Evolutionary conservation across 352 stramenopile species (phyloP), one percentile per base, ranked within the genome.

Genomic region (Phytophthora pistaciae): DNA sequence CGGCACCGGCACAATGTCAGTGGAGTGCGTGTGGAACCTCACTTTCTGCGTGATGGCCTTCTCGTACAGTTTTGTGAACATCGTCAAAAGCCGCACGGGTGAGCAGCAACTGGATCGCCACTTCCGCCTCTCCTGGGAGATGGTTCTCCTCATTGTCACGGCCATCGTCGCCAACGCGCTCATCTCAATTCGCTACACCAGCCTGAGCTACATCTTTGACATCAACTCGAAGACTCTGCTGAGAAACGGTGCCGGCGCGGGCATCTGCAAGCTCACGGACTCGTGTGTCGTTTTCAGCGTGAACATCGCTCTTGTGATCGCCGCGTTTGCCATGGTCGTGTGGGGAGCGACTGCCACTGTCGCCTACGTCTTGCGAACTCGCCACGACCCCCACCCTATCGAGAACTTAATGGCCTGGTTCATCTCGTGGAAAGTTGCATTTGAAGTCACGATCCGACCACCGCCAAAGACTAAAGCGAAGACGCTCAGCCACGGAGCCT

Each of bases 31-130:
- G n/a, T 77, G 70, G 72, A 81, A 81, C 62, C 70, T 81, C 31
- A 81, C 74, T 0, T 81, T 78, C 62, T 81, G 74, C 16, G 70
- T 81, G 48, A 75, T 75, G 66, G 71, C 71, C 10, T 78, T 78
- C 50, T 75, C 71, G 31, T 75, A 78, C 53, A 75, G 66, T 66
- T 78, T 78, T 65, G 71, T 78, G 27, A 78, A 78, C 48, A 72
- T 80, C 38, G 64, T 77, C 2, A 74, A 77, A 52, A 73, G 68
- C 52, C 64, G 73, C 2, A 75, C 73, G 18, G 69, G 73, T 57
- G 69, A 77, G 23, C 73, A 80, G 52, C 63, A 80, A 20, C 46
- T 80, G 5, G 73, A 80, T 64, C 68, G 73, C 10, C 68, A 77
- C 38, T 80, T 80, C 53, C 73, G 73, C 9, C 60, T 80, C 9